Evolutionary conservation across 2,329 filamentous ascomycete genomes (phyloP).

Genomic region (Ploettnerulaceae sp.): DNA sequence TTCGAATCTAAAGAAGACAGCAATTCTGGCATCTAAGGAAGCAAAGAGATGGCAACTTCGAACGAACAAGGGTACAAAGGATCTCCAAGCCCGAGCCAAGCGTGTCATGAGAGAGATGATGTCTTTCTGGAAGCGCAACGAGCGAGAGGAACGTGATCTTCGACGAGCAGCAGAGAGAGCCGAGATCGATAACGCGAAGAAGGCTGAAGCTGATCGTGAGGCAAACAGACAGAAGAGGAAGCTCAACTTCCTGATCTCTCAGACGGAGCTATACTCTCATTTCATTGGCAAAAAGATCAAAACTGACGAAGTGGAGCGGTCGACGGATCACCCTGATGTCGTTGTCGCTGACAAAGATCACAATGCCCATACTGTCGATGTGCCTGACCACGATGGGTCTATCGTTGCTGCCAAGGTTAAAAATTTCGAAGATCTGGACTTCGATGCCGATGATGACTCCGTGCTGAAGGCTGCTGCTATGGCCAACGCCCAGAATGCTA

Average conservation of each 20-base stretch:
- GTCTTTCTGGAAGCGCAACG: conserved; percentile 98
- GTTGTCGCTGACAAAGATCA: conserved; percentile 47
- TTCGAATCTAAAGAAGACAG: conserved; percentile 97
- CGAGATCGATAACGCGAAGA: conserved; percentile 93
- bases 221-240: conserved; percentile 96
- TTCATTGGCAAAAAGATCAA: conserved; percentile 99
- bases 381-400: conserved; percentile 44
- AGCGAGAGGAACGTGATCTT: conserved; percentile 91
- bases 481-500: conserved; percentile 93
- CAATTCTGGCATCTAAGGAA: conserved; percentile 93
- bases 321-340: conserved; percentile 75
- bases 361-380: conserved; percentile 38
- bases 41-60: conserved; percentile 94
- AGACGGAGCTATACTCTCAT: conserved; percentile 97
- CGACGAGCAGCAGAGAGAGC: conserved; percentile 92
- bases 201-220: conserved; percentile 95
- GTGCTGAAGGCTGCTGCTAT: conserved; percentile 77
- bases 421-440: conserved; percentile 90
- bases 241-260: conserved; percentile 98
- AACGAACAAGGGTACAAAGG: conserved; percentile 98
- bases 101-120: conserved; percentile 99
- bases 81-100: conserved; percentile 93
- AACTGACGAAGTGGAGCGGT: conserved; percentile 88
- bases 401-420: conserved; percentile 70
- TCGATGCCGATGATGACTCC: conserved; percentile 90